Evolutionary conservation across 805 yeast genomes (phyloP), one percentile per base, ranked within the genome.

Genomic region (Metschnikowia henanensis): DNA sequence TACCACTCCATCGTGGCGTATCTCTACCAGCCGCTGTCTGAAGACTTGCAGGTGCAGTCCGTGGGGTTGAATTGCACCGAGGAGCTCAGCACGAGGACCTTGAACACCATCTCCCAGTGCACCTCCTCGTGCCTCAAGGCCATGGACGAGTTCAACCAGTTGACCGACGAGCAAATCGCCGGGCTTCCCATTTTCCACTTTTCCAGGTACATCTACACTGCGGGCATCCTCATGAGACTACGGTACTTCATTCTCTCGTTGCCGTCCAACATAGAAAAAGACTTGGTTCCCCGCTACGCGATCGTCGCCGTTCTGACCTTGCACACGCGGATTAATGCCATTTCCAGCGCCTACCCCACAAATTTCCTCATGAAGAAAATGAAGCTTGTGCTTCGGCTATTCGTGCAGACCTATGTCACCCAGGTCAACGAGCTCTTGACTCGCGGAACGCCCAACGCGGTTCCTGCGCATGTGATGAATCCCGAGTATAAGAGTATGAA

Each of bases 1-100:
- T 77, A 70, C 54, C 79, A 76, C 54, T 77, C 87, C 1, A 82
- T 82, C 19, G 84, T 82, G 56, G 87, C 87, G 0, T 82, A 79
- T 57, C 61, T 83, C 13, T 78, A 80, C 54, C 87, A 83, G 57
- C 86, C 85, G 6, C 43, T 61, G 65, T 30, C 57, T 66, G 40
- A 60, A 58, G 56, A 50, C 25, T 41, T 51, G 32, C 48, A 45
- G 28, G 43, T 47, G 15, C 19, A 35, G 9, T 23, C 35, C 5
- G 38, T 38, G 7, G 46, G 46, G 17, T 31, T 32, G 9, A 39
- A 45, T 16, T 43, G 49, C 30, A 36, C 51, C 12, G 49, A 47
- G 18, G 59, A 51, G 26, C 49, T 62, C 20, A 53, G 55, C 12
- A 51, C 53, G 4, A 45, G 61, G 17, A 61, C 80, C 1, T 61